phyloP scores from a whole-genome alignment of 495 filamentous ascomycete species.

The Penicillium malachiteum region DNA sequence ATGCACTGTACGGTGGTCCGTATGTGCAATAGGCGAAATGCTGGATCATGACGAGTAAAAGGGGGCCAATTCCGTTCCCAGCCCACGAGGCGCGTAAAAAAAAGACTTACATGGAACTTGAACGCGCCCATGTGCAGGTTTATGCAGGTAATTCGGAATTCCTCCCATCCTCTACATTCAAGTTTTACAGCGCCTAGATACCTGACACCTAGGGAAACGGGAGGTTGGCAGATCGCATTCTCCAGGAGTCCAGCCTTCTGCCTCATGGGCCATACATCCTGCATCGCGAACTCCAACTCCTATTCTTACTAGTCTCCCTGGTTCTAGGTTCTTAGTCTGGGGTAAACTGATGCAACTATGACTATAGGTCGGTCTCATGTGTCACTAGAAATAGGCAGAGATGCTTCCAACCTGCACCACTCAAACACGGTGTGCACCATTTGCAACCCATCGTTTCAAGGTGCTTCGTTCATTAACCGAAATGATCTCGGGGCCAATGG shows the following conservation, averaged over 20 bases:
- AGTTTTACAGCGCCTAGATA: conserved; percentile 1
- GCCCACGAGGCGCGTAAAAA: not conserved
- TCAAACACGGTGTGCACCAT: conserved; percentile 3
- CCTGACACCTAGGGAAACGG: not conserved
- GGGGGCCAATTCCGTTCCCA: not conserved
- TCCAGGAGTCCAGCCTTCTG: not conserved
- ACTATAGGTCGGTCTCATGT: not conserved
- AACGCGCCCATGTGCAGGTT: no score
- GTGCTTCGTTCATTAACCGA: not conserved
- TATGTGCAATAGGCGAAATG: conserved; percentile 2
- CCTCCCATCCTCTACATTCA: not conserved
- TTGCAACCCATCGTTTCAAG: conserved; percentile 1
- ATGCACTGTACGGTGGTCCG: not conserved
- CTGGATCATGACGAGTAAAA: no score
- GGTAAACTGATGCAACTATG: not conserved
- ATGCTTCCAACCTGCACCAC: not conserved
- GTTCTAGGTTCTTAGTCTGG: no score
- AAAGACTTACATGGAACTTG: not conserved
- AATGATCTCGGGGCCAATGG: conserved; percentile 1
- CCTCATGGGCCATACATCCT: no score
- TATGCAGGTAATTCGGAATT: no score
- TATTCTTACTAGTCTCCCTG: no score
- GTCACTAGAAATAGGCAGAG: not conserved
- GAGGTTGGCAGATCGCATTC: not conserved
- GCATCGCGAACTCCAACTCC: not conserved